Conservation (phyloP, 176 grass and related monocot species). For the Musa beccarii region DNA sequence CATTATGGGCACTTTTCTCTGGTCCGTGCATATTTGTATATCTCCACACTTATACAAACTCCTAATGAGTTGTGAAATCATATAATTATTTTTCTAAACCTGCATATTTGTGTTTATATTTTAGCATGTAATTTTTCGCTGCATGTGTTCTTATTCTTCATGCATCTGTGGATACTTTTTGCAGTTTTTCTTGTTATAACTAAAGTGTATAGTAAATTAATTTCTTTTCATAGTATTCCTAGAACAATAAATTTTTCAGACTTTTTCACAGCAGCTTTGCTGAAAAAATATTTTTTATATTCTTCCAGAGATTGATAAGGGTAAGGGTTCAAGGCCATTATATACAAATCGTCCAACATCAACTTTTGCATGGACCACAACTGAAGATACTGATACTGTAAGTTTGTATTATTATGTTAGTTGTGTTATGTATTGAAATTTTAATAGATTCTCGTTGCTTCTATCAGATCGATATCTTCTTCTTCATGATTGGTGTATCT, state of each 20-base stretch:
- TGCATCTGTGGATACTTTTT: no score
- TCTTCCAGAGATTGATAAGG: conserved; percentile 63
- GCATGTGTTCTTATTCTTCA: no score
- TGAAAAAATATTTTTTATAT: conserved; percentile 5
- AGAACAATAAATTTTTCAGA: background rate
- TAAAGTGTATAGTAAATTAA: background rate
- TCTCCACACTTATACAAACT: no score
- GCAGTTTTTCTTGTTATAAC: background rate
- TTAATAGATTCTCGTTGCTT: background rate
- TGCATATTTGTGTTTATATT: no score
- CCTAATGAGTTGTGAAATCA: no score
- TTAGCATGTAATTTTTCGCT: no score
- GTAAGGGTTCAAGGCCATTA: conserved; percentile 50
- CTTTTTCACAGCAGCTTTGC: background rate
- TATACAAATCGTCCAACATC: conserved; percentile 60
- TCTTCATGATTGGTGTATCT: background rate
- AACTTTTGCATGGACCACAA: conserved; percentile 73
- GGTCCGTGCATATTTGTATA: no score
- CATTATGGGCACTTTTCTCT: no score
- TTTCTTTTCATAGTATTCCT: background rate
- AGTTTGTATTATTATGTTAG: conserved; percentile 17
- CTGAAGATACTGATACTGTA: conserved; percentile 70
- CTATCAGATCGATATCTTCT: background rate
- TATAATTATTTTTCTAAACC: no score
- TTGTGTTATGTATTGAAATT: background rate